A percentile compares a stretch with the other conserved stretches of the same genome.
phyloP scores from a whole-genome alignment of 2,329 filamentous ascomycete species.

The Aspergillus oerlinghausenensis region DNA sequence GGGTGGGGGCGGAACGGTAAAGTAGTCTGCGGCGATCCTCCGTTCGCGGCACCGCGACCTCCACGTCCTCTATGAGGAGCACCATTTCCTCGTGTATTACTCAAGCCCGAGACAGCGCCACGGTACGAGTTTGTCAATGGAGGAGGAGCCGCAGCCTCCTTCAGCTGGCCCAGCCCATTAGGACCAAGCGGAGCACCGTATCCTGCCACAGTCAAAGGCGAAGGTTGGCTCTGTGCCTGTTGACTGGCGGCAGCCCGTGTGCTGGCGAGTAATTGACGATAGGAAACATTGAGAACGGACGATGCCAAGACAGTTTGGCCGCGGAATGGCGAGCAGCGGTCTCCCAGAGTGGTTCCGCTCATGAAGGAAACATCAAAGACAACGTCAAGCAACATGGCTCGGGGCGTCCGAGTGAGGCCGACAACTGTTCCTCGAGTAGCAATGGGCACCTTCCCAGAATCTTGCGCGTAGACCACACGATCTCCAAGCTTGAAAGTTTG shows the following conservation, averaged over 20 bases:
- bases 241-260: constrained; percentile 39
- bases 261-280: constrained; percentile 70
- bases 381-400: constrained; percentile 77
- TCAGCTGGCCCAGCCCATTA: constrained; percentile 58
- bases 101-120: constrained; percentile 50
- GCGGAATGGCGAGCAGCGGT: constrained; percentile 86
- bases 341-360: constrained; percentile 88
- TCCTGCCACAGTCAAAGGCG: constrained; percentile 50
- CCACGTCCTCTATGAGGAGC: constrained; percentile 33
- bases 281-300: constrained; percentile 82
- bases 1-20: constrained; percentile 30
- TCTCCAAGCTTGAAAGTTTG: constrained; percentile 83
- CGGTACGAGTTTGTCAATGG: constrained; percentile 57
- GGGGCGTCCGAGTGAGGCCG: constrained; percentile 82
- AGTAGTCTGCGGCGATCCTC: constrained; percentile 20
- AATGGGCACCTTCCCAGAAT: constrained; percentile 91
- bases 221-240: constrained; percentile 54
- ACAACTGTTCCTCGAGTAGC: constrained; percentile 89
- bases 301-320: constrained; percentile 85
- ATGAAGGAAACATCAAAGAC: constrained; percentile 95
- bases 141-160: constrained; percentile 52
- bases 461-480: constrained; percentile 85
- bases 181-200: constrained; percentile 56
- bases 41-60: constrained; percentile 24
- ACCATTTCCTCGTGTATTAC: constrained; percentile 32